Conservation (phyloP, 768 basidiomycete species). For the Amanita rimosa region DNA sequence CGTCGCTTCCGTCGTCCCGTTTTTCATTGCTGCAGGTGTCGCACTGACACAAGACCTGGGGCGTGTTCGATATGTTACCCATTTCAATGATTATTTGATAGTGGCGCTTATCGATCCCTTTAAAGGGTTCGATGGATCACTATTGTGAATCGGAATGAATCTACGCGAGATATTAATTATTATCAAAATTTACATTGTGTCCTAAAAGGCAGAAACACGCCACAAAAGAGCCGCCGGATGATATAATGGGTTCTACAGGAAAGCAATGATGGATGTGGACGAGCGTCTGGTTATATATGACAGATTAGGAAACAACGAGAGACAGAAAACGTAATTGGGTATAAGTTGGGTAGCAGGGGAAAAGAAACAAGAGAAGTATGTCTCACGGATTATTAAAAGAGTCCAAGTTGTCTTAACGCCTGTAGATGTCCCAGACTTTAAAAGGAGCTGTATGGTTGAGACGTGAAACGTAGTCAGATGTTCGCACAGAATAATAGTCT, state of each 20-base stretch:
- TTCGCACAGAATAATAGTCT: conserved; percentile 1
- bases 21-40: conserved; percentile 2
- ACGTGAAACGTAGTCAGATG: neutral
- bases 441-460: neutral
- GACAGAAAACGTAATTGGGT: neutral
- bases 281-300: neutral
- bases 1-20: neutral
- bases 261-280: neutral
- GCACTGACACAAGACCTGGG: neutral
- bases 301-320: neutral
- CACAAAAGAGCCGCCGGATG: neutral
- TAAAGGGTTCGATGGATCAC: too few species aligned
- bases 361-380: neutral
- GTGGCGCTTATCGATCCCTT: neutral
- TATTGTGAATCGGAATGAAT: neutral
- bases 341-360: neutral
- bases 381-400: conserved; percentile 2
- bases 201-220: neutral
- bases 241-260: neutral
- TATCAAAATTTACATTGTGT: neutral
- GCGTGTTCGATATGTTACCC: neutral
- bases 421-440: conserved; percentile 2
- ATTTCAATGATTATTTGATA: neutral
- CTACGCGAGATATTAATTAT: neutral
- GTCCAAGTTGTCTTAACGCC: neutral